phyloP scores from a whole-genome alignment of 1,284 basidiomycete genomes.

The Singerocomus rubriflavus region DNA sequence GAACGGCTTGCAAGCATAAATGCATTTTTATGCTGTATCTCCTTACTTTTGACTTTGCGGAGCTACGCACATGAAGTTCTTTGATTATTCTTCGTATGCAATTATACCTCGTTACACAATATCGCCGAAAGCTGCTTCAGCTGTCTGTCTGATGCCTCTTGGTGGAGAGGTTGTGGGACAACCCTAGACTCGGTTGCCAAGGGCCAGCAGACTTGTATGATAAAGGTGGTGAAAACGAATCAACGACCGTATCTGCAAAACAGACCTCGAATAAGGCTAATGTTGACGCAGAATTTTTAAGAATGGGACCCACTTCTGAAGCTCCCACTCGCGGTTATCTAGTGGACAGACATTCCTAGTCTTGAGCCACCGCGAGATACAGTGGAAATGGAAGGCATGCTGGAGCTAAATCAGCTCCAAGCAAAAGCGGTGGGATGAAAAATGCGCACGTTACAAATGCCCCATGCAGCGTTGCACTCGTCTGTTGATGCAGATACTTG shows the following conservation, averaged over 20 bases:
- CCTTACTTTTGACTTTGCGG: neutral
- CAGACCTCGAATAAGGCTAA: neutral
- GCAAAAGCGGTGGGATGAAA: neutral
- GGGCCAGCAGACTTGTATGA: slow-evolving; percentile 9
- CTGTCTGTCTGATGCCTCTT: neutral
- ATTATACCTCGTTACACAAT: neutral
- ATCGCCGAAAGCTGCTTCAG: neutral
- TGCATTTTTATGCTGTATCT: neutral
- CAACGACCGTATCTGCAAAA: slow-evolving; percentile 30
- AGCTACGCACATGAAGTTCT: neutral
- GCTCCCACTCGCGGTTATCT: slow-evolving; percentile 95
- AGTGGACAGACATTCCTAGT: slow-evolving; percentile 98
- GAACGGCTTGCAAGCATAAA: neutral
- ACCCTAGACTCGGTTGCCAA: neutral
- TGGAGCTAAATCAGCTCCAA: slow-evolving; percentile 34
- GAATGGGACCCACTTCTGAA: slow-evolving; percentile 73
- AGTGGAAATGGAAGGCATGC: slow-evolving; percentile 99
- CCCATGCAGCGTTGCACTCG: slow-evolving; percentile 99
- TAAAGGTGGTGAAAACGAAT: slow-evolving; percentile 16
- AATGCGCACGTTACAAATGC: slow-evolving; percentile 89
- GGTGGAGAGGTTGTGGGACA: neutral
- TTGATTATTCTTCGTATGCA: neutral
- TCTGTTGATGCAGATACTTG: slow-evolving; percentile 95
- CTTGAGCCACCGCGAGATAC: slow-evolving; percentile 99
- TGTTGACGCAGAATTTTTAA: neutral